Conservation (phyloP, 179 eudicot genomes). For the Pouteria campechiana region DNA sequence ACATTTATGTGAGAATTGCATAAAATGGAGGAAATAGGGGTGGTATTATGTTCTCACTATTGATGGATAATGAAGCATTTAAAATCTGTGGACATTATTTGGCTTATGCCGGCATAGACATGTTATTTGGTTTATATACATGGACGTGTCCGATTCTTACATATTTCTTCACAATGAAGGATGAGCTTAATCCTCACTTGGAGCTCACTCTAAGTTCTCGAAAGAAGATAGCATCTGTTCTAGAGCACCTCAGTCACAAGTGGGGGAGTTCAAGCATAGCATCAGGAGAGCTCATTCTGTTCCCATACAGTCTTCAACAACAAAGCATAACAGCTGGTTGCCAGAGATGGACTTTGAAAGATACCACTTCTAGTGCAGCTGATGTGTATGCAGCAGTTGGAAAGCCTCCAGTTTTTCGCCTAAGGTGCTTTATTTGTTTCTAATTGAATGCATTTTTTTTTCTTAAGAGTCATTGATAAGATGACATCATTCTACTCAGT, state of each 20-base stretch:
- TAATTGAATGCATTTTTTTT: constrained; percentile 1
- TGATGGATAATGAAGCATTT: constrained; percentile 3
- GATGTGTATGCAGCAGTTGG: constrained; percentile 72
- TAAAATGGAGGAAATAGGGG: no score
- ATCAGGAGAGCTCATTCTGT: constrained; percentile 70
- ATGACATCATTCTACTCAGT: background rate
- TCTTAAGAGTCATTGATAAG: background rate
- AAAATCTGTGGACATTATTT: no score
- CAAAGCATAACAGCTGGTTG: constrained; percentile 39
- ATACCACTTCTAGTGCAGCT: constrained; percentile 64
- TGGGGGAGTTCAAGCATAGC: constrained; percentile 77
- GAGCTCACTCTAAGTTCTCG: constrained; percentile 83
- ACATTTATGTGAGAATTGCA: no score
- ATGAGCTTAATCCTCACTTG: constrained; percentile 82
- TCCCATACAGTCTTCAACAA: constrained; percentile 50
- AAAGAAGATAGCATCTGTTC: constrained; percentile 82
- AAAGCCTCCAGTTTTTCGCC: constrained; percentile 67
- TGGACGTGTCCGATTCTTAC: background rate
- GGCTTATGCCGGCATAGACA: no score
- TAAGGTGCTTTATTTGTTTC: constrained; percentile 43
- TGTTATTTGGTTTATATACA: no score
- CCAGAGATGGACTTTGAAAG: constrained; percentile 75
- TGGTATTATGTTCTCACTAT: background rate
- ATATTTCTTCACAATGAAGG: constrained; percentile 45
- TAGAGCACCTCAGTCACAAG: constrained; percentile 88